These are phyloP conservation scores for Penicillium samsonianum DNA, from an alignment of 495 filamentous ascomycete species.

Conservation along the genomic window DNA sequence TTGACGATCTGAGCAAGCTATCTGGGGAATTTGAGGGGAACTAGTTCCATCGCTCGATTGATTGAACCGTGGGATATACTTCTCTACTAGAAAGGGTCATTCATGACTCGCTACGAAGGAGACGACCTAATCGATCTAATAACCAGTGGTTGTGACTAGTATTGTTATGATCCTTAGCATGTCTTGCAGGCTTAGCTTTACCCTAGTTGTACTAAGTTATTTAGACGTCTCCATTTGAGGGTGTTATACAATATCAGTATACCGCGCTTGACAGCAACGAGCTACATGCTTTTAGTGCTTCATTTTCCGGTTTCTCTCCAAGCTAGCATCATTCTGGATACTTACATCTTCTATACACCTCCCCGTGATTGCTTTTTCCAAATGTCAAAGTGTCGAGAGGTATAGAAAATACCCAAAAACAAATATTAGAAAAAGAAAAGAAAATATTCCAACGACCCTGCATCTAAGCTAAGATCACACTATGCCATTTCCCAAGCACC, in stretches of 20 bases:
- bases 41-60: neutral
- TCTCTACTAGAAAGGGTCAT: neutral
- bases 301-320: neutral
- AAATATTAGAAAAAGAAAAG: neutral
- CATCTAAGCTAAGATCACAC: neutral
- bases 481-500: neutral
- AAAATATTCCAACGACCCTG: neutral
- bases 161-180: slow-evolving; percentile 12
- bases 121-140: neutral
- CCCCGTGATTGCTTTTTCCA: slow-evolving; percentile 7
- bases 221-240: neutral
- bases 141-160: neutral
- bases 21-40: neutral
- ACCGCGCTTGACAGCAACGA: neutral
- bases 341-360: slow-evolving; percentile 2
- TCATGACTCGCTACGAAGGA: neutral
- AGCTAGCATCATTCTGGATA: slow-evolving; percentile 1
- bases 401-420: neutral
- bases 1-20: neutral
- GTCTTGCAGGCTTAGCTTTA: slow-evolving; percentile 15
- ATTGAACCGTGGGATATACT: neutral
- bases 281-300: neutral
- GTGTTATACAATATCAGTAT: neutral
- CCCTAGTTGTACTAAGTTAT: neutral
- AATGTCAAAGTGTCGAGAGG: neutral